Base-by-base conservation (phyloP, 352 stramenopile species). In the Achlya hypogyna region DNA sequence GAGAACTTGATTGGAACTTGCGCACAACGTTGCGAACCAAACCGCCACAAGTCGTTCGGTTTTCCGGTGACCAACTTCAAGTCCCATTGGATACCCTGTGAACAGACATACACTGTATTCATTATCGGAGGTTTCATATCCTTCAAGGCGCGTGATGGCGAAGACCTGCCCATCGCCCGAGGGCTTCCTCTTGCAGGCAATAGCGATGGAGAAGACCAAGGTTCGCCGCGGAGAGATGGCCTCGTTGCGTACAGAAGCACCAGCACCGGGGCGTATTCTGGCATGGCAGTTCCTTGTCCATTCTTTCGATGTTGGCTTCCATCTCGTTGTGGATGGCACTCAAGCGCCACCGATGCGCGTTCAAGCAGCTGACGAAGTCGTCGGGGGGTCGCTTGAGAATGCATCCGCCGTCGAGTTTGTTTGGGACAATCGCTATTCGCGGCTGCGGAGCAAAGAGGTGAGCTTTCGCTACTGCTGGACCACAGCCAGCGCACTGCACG, bases 341-440 rank as follows among this genome's bases (percentile, higher is more conserved):
- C 31, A 20, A 32, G 20, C 35, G 28, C 54, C 29, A 64, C 23
- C 22, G 32, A 38, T 51, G 23, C 25, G n/a, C n/a, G n/a, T n/a
- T 23, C 8, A 64, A 20, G 23, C 20, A 22, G n/a, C 23, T 3
- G 28, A 64, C 34, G 35, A 38, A 5, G 6, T 64, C 23, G 54
- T 64, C 16, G 62, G 49, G 32, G 62, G 62, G 2, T 51, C 25
- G 34, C 51, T 69, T 6, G 62, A 69, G 18, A 22, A 53, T 22
- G 40, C 51, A 3, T 27, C 9, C 20, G 42, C n/a, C 9, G 29
- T 27, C 23, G 23, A 27, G n/a, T 8, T 6, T 10, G 22, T 62
- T 3, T 91, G 83, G 83, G 81, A 89, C 60, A 91, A 91, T 63
- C 78, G 76, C 32, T 91, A 91, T 71, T 91, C 83, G 53, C 70